These are phyloP conservation scores for Xenoacremonium recifei DNA, from an alignment of 2,329 filamentous ascomycete genomes.

Conservation along the genomic window DNA sequence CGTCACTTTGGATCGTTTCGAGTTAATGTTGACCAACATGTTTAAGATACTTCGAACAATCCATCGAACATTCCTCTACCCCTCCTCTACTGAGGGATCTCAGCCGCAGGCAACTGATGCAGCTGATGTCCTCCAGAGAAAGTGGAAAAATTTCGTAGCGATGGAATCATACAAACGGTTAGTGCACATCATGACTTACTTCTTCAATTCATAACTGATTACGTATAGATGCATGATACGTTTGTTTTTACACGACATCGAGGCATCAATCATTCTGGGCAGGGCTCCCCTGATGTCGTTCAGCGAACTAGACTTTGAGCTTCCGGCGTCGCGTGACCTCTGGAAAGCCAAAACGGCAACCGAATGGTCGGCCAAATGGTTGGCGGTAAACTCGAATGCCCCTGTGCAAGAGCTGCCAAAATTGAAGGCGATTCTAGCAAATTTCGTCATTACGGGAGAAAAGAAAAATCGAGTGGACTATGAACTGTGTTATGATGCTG, in stretches of 20 bases:
- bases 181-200: not conserved
- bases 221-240: constrained; percentile 18
- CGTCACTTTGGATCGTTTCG: too few species aligned
- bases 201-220: not conserved
- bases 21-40: constrained; percentile 2
- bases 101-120: constrained; percentile 14
- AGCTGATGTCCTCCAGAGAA: constrained; percentile 16
- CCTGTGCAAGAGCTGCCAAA: constrained; percentile 14
- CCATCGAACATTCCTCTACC: constrained; percentile 18
- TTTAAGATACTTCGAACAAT: constrained; percentile 20
- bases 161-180: constrained; percentile 23
- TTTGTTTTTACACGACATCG: constrained; percentile 21
- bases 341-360: constrained; percentile 19
- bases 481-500: constrained; percentile 16
- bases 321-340: constrained; percentile 19
- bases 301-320: constrained; percentile 20
- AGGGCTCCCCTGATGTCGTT: constrained; percentile 20
- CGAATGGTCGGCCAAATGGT: constrained; percentile 12
- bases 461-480: constrained; percentile 17
- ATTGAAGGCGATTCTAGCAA: constrained; percentile 17
- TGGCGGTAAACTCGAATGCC: constrained; percentile 15
- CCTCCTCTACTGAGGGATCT: constrained; percentile 13
- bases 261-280: constrained; percentile 20
- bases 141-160: constrained; percentile 18
- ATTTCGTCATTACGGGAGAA: too few species aligned